Conservation (phyloP, 805 yeast genomes). For the Hanseniaspora taiwanica region DNA sequence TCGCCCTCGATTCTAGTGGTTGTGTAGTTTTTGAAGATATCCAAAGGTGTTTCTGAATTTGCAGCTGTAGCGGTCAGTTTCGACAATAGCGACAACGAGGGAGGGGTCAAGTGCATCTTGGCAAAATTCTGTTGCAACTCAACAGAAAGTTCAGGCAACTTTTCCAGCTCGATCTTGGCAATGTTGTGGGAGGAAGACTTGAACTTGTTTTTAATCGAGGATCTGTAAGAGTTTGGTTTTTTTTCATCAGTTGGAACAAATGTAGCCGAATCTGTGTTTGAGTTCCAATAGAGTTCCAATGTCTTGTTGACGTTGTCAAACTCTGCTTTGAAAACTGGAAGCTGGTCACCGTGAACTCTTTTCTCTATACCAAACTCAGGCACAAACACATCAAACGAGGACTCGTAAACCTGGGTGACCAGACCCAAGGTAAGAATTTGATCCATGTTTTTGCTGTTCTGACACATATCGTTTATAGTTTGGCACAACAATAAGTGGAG, state of each 20-base stretch:
- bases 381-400: constrained; percentile 83
- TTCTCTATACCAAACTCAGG: constrained; percentile 94
- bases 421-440: constrained; percentile 77
- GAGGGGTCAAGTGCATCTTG: constrained; percentile 37
- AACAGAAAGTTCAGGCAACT: constrained; percentile 23
- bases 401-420: constrained; percentile 85
- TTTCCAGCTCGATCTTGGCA: constrained; percentile 34
- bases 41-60: constrained; percentile 26
- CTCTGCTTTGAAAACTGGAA: constrained; percentile 86
- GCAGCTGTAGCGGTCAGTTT: constrained; percentile 14
- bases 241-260: constrained; percentile 85
- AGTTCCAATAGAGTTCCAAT: constrained; percentile 84
- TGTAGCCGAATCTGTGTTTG: constrained; percentile 83
- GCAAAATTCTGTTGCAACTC: constrained; percentile 36
- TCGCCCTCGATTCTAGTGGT: constrained; percentile 39
- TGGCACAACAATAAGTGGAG: constrained; percentile 76
- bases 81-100: constrained; percentile 18
- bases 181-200: constrained; percentile 62
- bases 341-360: constrained; percentile 93
- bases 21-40: constrained; percentile 45
- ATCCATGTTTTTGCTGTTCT: constrained; percentile 52
- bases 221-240: constrained; percentile 61
- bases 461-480: constrained; percentile 62
- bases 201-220: constrained; percentile 65
- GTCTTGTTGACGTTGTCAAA: constrained; percentile 56